These are phyloP conservation scores for Fragaria iinumae DNA, from an alignment of 306 rosid species.

Conservation along the genomic window DNA sequence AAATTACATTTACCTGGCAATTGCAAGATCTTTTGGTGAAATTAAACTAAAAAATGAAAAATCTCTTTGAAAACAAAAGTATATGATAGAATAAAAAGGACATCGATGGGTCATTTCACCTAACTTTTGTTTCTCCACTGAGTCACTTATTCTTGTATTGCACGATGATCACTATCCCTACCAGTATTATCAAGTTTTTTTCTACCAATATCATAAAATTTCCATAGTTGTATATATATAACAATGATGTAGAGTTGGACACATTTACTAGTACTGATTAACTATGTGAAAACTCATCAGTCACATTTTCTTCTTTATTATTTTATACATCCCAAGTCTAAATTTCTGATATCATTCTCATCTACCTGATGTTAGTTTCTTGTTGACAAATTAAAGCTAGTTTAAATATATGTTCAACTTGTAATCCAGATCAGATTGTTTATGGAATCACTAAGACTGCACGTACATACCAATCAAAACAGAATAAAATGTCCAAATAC, in stretches of 20 bases:
- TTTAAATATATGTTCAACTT: not conserved
- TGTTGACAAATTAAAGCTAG: not conserved
- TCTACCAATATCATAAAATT: not conserved
- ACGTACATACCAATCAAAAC: no score
- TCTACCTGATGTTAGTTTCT: not conserved
- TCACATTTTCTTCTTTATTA: not conserved
- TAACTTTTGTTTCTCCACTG: constrained; percentile 24
- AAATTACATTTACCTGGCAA: not conserved
- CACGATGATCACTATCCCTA: not conserved
- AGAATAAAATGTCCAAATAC: not conserved
- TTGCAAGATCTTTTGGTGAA: not conserved
- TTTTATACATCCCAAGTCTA: not conserved
- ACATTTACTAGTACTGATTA: not conserved
- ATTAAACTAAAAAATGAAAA: not conserved
- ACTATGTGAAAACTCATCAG: not conserved
- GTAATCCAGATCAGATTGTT: not conserved
- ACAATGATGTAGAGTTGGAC: not conserved
- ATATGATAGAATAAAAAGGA: not conserved
- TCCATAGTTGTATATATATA: not conserved
- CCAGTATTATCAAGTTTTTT: not conserved
- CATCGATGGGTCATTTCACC: constrained; percentile 6
- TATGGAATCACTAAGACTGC: not conserved
- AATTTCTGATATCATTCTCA: not conserved
- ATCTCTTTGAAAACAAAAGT: not conserved
- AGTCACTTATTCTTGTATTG: not conserved